Evolutionary conservation across 1,139 yeast genomes (phyloP).

Genomic region (Candida tunisiensis): DNA sequence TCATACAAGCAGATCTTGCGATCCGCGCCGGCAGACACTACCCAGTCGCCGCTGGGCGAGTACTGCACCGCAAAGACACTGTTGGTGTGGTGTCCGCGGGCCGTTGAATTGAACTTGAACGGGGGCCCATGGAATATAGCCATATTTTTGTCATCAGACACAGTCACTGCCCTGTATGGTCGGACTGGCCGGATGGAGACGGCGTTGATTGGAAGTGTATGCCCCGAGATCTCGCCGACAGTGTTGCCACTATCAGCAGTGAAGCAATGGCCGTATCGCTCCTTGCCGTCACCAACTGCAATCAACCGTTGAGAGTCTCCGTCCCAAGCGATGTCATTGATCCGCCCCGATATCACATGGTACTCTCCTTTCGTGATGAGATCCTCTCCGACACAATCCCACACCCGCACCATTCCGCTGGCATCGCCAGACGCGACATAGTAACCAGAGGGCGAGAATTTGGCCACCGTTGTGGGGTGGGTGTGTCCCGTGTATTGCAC

Average conservation of each 20-base stretch:
- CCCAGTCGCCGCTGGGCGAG: constrained; percentile 50
- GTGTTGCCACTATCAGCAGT: constrained; percentile 92
- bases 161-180: constrained; percentile 91
- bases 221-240: constrained; percentile 92
- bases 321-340: constrained; percentile 85
- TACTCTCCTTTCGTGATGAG: constrained; percentile 64
- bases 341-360: constrained; percentile 65
- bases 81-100: constrained; percentile 60
- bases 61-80: constrained; percentile 69
- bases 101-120: constrained; percentile 62
- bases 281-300: constrained; percentile 93
- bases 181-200: constrained; percentile 77
- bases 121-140: constrained; percentile 92
- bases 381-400: constrained; percentile 41
- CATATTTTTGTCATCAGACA: constrained; percentile 69
- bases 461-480: constrained; percentile 60
- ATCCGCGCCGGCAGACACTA: constrained; percentile 82
- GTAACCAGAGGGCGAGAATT: constrained; percentile 77
- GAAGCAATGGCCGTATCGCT: constrained; percentile 82
- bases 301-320: constrained; percentile 71
- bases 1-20: constrained; percentile 63
- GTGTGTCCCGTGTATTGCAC: constrained; percentile 62
- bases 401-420: constrained; percentile 69
- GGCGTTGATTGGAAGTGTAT: constrained; percentile 68
- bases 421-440: constrained; percentile 90